Conservation (phyloP, 1,284 basidiomycete species). For the Irpex lacteus region DNA sequence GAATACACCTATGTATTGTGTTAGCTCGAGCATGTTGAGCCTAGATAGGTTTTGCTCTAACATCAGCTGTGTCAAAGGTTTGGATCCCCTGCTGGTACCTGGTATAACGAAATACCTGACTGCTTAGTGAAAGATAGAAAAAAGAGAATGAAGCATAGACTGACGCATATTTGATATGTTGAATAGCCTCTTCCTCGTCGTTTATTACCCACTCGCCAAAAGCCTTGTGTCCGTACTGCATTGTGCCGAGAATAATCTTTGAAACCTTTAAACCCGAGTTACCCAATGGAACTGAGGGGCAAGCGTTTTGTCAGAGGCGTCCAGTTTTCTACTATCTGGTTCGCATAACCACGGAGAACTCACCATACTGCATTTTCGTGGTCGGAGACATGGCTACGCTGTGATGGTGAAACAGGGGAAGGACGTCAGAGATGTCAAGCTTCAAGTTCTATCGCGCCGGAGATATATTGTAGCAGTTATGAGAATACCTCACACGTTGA, state of each 20-base stretch:
- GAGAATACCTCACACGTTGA: too few relatives aligned
- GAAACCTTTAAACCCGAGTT: conserved; percentile 44
- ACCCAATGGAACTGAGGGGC: conserved; percentile 36
- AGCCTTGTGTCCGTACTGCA: conserved; percentile 36
- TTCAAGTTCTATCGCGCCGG: too few relatives aligned
- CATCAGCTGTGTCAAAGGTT: conserved; percentile 25
- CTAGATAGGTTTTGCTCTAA: conserved; percentile 4
- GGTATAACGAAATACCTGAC: neutral
- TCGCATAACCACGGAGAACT: neutral
- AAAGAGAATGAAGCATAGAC: conserved; percentile 9
- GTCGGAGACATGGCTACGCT: neutral
- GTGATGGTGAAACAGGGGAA: too few relatives aligned
- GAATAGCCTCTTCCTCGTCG: conserved; percentile 32
- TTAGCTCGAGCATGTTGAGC: neutral
- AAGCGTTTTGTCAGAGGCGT: neutral
- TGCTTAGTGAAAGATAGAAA: too few relatives aligned
- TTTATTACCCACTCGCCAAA: conserved; percentile 38
- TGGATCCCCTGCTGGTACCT: conserved; percentile 25
- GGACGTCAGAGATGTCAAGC: too few relatives aligned
- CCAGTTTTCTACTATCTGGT: neutral
- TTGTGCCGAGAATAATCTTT: conserved; percentile 39
- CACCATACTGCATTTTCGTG: conserved; percentile 4
- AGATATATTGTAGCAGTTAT: too few relatives aligned
- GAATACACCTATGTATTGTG: conserved; percentile 44
- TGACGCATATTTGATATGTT: conserved; percentile 36